Evolutionary conservation across 176 grass and related monocot genomes (phyloP).

Genomic region (Eragrostis nindensis): DNA sequence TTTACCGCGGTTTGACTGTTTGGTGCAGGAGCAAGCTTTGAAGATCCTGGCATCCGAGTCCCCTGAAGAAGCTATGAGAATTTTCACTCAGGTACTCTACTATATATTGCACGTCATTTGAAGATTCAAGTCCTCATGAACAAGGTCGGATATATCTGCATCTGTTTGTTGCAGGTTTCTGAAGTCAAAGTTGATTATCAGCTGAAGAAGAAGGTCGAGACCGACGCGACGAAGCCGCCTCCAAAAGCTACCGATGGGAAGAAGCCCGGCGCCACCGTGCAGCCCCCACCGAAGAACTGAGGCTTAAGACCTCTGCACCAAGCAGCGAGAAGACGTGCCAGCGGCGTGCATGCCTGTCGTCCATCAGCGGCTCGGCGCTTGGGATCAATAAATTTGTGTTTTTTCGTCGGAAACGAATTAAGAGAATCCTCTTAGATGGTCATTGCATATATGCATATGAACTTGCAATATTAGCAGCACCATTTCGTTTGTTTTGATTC

Average conservation of each 20-base stretch:
- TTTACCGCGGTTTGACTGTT: constrained; percentile 29
- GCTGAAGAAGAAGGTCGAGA: not conserved
- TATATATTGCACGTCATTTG: not conserved
- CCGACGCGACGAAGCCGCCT: no score
- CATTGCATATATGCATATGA: no score
- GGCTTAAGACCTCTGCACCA: no score
- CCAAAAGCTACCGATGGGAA: no score
- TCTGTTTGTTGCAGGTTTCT: not conserved
- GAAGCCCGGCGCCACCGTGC: no score
- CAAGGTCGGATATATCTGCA: not conserved
- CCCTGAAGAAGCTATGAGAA: constrained; percentile 38
- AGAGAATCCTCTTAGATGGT: no score
- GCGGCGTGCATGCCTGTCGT: not conserved
- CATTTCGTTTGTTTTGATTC: no score
- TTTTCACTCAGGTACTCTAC: constrained; percentile 33
- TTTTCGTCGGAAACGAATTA: no score
- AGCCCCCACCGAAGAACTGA: no score
- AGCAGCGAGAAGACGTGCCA: no score
- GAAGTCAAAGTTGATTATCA: not conserved
- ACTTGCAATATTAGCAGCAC: no score
- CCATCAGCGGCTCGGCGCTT: not conserved
- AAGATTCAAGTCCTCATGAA: not conserved
- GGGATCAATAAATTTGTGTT: no score
- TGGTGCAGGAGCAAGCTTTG: constrained; percentile 48
- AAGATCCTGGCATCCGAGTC: constrained; percentile 38